Evolutionary conservation across 2,329 filamentous ascomycete genomes (phyloP).

Genomic region (Fusarium lateritium): DNA sequence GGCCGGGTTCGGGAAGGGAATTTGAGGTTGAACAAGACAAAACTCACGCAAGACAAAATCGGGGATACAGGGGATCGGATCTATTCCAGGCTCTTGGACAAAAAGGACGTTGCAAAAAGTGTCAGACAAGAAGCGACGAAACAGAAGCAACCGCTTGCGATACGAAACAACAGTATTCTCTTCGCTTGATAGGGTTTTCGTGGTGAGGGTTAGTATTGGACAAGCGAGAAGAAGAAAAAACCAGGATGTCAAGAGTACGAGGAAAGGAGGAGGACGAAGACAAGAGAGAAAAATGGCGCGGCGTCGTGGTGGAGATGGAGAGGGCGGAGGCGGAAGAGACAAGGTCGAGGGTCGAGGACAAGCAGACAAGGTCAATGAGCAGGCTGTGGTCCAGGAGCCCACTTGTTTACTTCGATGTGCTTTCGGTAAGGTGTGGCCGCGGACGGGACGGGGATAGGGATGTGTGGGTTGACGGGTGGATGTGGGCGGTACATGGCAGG

Average conservation of each 20-base stretch:
- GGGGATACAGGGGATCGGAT: constrained; percentile 42
- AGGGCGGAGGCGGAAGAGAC: constrained; percentile 33
- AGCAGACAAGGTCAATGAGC: constrained; percentile 26
- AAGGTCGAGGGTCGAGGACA: constrained; percentile 4
- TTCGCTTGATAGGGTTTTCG: constrained; percentile 10
- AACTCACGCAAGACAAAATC: constrained; percentile 46
- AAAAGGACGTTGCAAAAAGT: constrained; percentile 41
- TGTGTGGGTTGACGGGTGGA: constrained; percentile 39
- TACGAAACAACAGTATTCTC: constrained; percentile 30
- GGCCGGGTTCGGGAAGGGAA: constrained; percentile 26
- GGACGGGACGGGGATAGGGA: constrained; percentile 42
- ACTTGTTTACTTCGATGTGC: constrained; percentile 48
- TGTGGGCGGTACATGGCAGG: constrained; percentile 35
- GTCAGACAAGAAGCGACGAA: constrained; percentile 38
- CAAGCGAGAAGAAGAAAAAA: constrained; percentile 22
- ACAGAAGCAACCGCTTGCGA: constrained; percentile 26
- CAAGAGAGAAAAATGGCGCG: constrained; percentile 35
- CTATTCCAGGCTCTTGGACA: constrained; percentile 49
- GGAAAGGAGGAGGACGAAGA: constrained; percentile 31
- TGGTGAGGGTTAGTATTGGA: constrained; percentile 33
- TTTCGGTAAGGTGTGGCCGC: constrained; percentile 45
- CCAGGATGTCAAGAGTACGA: constrained; percentile 41
- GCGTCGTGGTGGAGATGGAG: constrained; percentile 33
- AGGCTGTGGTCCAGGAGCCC: constrained; percentile 21
- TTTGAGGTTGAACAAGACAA: constrained; percentile 39